Evolutionary conservation across 331 rosid genomes (phyloP).

Genomic region (Phaseolus coccineus): DNA sequence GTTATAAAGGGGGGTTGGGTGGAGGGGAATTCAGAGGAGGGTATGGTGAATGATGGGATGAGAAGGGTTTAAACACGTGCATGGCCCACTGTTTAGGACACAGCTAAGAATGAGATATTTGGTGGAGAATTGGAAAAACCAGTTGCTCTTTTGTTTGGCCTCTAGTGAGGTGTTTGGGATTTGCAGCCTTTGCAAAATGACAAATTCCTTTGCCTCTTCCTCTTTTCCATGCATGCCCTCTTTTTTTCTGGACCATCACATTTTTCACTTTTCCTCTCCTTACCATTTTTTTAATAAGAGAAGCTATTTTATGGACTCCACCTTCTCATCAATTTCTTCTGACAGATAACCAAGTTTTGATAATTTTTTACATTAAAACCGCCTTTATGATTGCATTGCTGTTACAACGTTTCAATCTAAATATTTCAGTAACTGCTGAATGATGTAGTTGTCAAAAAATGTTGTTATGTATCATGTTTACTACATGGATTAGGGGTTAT

Average conservation of each 20-base stretch:
- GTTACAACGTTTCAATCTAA: background rate
- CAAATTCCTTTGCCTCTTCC: slow-evolving; percentile 16
- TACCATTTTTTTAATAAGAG: background rate
- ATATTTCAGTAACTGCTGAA: background rate
- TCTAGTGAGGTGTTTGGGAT: slow-evolving; percentile 41
- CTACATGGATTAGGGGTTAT: background rate
- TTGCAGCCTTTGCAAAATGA: slow-evolving; percentile 7
- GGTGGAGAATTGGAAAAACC: slow-evolving; percentile 50
- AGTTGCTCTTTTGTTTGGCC: slow-evolving; percentile 53
- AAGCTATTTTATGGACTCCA: background rate
- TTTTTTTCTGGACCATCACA: background rate
- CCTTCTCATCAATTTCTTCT: too few relatives aligned
- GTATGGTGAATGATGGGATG: background rate
- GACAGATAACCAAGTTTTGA: background rate
- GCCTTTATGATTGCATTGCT: background rate
- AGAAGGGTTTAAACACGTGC: slow-evolving; percentile 36
- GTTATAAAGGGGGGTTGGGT: slow-evolving; percentile 44
- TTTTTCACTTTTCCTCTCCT: background rate
- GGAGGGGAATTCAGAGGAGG: background rate
- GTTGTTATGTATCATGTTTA: background rate
- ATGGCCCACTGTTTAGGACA: slow-evolving; percentile 78
- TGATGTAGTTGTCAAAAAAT: background rate
- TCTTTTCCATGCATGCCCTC: slow-evolving; percentile 26
- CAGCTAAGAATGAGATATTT: slow-evolving; percentile 73
- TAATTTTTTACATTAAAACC: background rate